These are phyloP conservation scores for Ballota nigra DNA, from an alignment of 257 asterid genomes.

Conservation along the genomic window DNA sequence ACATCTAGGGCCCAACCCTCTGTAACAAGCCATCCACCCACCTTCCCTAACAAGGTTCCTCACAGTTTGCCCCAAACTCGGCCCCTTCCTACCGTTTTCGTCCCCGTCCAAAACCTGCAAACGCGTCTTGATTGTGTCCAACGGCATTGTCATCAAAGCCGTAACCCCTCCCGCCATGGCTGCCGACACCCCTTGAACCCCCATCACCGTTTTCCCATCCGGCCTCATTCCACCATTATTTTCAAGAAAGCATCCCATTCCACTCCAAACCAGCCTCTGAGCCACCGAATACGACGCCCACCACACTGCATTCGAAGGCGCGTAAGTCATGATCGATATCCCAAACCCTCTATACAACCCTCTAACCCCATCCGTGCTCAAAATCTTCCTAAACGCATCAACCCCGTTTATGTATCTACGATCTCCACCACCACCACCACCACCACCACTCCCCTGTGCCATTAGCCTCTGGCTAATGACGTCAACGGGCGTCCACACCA, in stretches of 20 bases:
- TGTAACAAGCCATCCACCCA: conserved; percentile 79
- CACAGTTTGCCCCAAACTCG: conserved; percentile 56
- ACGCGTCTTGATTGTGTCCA: conserved; percentile 82
- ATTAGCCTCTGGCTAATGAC: conserved; percentile 82
- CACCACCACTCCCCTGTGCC: conserved; percentile 43
- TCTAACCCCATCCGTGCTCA: conserved; percentile 59
- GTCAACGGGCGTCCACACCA: conserved; percentile 82
- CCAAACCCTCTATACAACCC: conserved; percentile 86
- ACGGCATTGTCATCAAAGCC: conserved; percentile 71
- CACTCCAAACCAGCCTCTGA: conserved; percentile 69
- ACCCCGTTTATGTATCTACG: conserved; percentile 52
- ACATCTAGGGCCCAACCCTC: conserved; percentile 86
- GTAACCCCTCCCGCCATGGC: conserved; percentile 74
- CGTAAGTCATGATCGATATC: conserved; percentile 65
- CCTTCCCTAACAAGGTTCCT: conserved; percentile 71
- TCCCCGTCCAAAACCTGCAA: conserved; percentile 70
- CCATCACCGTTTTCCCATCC: conserved; percentile 54
- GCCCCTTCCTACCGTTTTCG: conserved; percentile 61
- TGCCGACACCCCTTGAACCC: conserved; percentile 70
- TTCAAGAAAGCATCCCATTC: conserved; percentile 41
- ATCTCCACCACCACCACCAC: conserved; percentile 21
- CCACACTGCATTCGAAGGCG: conserved; percentile 82
- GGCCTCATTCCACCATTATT: conserved; percentile 36
- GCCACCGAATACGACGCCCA: conserved; percentile 73
- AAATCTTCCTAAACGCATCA: conserved; percentile 60